Evolutionary conservation across 441 rosid genomes (phyloP), one percentile per base, ranked within the genome.

Genomic region (Manihot esculenta): DNA sequence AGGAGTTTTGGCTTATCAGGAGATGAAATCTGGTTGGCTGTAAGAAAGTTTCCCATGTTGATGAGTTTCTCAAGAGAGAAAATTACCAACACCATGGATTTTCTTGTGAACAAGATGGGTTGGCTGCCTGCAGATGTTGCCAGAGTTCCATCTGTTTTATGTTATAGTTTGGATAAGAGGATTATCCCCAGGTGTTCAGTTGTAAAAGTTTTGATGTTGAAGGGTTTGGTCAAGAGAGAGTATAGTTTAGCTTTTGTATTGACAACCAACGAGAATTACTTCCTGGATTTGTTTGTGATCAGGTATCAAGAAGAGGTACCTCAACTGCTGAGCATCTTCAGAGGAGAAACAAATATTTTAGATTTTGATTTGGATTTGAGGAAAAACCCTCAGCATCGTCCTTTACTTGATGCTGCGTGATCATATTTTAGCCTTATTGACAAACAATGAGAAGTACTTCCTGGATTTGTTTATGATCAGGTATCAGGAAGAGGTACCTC

Each of bases 1-100:
- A 50, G 41, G 74, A 61, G 57, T 60, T 80, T 72, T 72, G 84
- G 78, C 50, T 74, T 71, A 82, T 74, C 78, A 18, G 69, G 64
- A 50, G 69, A 68, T 35, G 74, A 71, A 26, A 54, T 78, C 58
- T 44, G 26, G 8, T n/a, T 7, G 0, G 78, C 76, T 5, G 67
- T 77, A 38, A n/a, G 17, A 15, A 73, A 60, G 58, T 3, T 13
- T 26, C 83, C 80, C 10, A 6, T n/a, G 47, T 47, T 12, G 49
- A 59, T 76, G 76, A 9, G 0, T 2, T 0, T 27, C 1, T 74
- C 76, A 0, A 64, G 53, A 23, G 62, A 74, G 33, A 75, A 72
- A 15, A 53, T 75, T 35, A 59, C 17, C 54, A 35, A 63, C 1
- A 64, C 26, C 17, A 80, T 76, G 80, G 74, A 74, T 47, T 47